Evolutionary conservation across 345 rosid species (phyloP).

Genomic region (Brassica cretica): DNA sequence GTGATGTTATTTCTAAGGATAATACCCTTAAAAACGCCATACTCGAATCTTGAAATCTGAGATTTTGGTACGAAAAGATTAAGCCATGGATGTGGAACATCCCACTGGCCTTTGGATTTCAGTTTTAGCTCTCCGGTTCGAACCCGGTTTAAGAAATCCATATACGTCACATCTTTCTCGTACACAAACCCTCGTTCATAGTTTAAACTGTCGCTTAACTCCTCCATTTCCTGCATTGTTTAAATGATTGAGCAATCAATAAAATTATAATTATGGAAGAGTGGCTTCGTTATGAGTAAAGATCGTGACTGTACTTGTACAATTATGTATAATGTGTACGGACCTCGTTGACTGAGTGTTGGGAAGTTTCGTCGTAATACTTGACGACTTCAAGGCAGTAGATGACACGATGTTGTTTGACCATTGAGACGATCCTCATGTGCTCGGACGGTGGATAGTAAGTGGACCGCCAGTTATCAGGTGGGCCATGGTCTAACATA

Average conservation of each 20-base stretch:
- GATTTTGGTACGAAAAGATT: constrained; percentile 89
- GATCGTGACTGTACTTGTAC: constrained; percentile 2
- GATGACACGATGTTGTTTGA: constrained; percentile 50
- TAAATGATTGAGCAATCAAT: not conserved
- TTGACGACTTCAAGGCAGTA: constrained; percentile 73
- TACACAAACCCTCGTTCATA: constrained; percentile 43
- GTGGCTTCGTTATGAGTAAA: not conserved
- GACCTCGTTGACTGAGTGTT: constrained; percentile 50
- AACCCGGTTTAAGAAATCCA: constrained; percentile 73
- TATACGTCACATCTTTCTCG: constrained; percentile 48
- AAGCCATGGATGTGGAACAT: constrained; percentile 98
- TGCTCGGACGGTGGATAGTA: constrained; percentile 59
- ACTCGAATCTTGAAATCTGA: constrained; percentile 53
- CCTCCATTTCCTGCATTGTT: constrained; percentile 47
- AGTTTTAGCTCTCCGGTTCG: constrained; percentile 63
- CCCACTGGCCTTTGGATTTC: constrained; percentile 68
- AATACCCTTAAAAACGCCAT: constrained; percentile 67
- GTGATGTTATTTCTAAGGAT: constrained; percentile 67
- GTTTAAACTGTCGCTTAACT: constrained; percentile 37
- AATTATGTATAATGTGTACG: constrained; percentile 11
- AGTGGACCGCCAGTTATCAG: constrained; percentile 56
- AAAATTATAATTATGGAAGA: not conserved
- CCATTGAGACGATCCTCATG: constrained; percentile 52
- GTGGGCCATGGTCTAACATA: constrained; percentile 51
- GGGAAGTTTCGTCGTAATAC: constrained; percentile 57